Base-by-base conservation (phyloP, 2,329 filamentous ascomycete genomes). In the Ascochyta pisi region DNA sequence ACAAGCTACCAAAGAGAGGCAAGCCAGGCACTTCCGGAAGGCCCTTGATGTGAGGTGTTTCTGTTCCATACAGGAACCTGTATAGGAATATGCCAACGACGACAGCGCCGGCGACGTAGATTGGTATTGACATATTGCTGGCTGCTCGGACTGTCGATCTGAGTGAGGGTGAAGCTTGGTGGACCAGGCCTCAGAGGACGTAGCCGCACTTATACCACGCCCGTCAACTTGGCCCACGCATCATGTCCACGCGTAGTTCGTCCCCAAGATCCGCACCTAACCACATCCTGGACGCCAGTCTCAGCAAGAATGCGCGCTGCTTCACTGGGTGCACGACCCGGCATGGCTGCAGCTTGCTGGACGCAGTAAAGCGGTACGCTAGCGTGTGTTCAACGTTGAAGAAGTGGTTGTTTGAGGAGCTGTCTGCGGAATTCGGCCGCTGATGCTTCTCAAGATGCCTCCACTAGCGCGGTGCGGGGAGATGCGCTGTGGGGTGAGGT, bases 21-120 rank as follows among this genome's bases (percentile, higher is more conserved):
- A 79, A 69, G 12, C 79, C 79, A 6, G 79, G 78, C 6, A 82
- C 72, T 60, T 81, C 79, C 3, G 79, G 79, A 1, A 82, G 60
- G 24, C 74, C 74, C 57, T 81, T 81, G 67, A 82, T 81, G 58
- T 79, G 79, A 12, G 80, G 79, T 19, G 75, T 74, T 54, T 82
- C 79, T 5, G 80, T 82, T 7, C 70, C 71, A 57, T 80, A 79
- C 13, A 82, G 71, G 22, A 79, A 60, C 19, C 73, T 75, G 53
- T 79, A 69, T 6, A 75, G 53, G 41, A 78, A 71, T 61, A 76
- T 79, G 3, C 76, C 50, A 5, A 79, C 50, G 22, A 79, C 71
- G 6, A 78, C 65, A 38, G 77, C 65, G 49, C 77, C 76, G 49
- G 79, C 76, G 15, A 75, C 69, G 29, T 79, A 69, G 33, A 81